Conservation (phyloP, 176 grass and related monocot species). For the Avena eriantha region DNA sequence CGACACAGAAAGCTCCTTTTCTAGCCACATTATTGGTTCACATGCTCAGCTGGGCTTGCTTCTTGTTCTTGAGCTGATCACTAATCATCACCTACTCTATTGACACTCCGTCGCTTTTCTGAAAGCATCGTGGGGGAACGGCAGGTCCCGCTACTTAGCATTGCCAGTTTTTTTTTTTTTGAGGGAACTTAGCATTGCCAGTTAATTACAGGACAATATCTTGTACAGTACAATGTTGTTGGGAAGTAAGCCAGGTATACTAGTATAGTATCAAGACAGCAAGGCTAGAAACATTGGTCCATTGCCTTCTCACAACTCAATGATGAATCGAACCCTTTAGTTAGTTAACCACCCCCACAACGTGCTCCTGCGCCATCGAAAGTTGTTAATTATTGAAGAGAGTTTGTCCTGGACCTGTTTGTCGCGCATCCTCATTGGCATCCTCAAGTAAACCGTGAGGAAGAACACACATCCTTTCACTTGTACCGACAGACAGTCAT, state of each 20-base stretch:
- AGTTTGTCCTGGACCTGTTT: conserved; percentile 17
- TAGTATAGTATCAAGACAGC: conserved; percentile 11
- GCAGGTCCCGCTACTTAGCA: conserved; percentile 15
- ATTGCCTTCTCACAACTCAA: conserved; percentile 12
- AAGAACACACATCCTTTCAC: background rate
- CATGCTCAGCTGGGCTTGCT: conserved; percentile 38
- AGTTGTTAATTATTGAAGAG: conserved; percentile 29
- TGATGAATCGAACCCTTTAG: conserved; percentile 41
- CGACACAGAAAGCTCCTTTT: conserved; percentile 53
- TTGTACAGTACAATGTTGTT: background rate
- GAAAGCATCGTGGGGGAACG: conserved; percentile 8
- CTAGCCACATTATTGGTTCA: conserved; percentile 48
- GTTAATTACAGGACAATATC: conserved; percentile 41
- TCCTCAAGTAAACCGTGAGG: background rate
- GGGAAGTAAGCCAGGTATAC: background rate
- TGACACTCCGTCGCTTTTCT: conserved; percentile 2
- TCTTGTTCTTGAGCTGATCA: conserved; percentile 44
- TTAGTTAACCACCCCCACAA: conserved; percentile 38
- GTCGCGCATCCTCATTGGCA: conserved; percentile 41
- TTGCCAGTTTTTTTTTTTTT: too few relatives aligned
- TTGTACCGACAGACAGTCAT: background rate
- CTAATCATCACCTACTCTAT: conserved; percentile 50
- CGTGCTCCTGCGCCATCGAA: conserved; percentile 14
- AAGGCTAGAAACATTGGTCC: conserved; percentile 18
- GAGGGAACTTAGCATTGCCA: conserved; percentile 12